Evolutionary conservation across 2,329 filamentous ascomycete genomes (phyloP), one percentile per base, ranked within the genome.

Genomic region (Diatrype stigma): DNA sequence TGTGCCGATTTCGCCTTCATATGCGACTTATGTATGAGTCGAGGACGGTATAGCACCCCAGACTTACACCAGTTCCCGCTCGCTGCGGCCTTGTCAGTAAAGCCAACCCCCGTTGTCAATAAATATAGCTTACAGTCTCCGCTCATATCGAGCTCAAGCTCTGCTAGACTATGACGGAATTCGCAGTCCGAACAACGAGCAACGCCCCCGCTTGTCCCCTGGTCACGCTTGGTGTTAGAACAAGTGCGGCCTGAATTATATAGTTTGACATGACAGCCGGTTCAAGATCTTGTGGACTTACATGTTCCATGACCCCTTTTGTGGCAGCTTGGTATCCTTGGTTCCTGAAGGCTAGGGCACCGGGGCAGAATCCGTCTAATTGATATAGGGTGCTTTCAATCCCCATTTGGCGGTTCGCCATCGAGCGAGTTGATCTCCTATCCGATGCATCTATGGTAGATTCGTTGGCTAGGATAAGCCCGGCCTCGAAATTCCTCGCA

Each of bases 1-100:
- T 63, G 57, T 32, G 67, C 59, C 16, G 59, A 59, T 5, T 53
- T 58, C 12, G 62, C 64, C n/a, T 61, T 50, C 3, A 75, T 52
- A 49, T 75, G 73, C 14, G 69, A 73, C 49, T 75, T 75, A 60
- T 70, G 73, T 11, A 74, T 63, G 23, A 75, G 65, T 0, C 72
- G 67, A 14, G 71, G 61, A 5, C 72, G 71, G 56, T 71, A 74
- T 1, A 63, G 59, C 4, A 71, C 60, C 2, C 69, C 70, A 5
- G 57, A 59, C 21, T 65, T 67, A 23, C 55, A 54, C 26, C 67
- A 66, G 10, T 67, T 70, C 5, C 64, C 68, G 45, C 65, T 63
- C 21, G 67, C 69, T 72, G 48, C 12, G n/a, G 34, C 7, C 22
- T 30, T 16, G 35, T 23, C 11, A 51, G 38, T 32, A 44, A n/a